Percentiles rank a stretch among this genome's conserved stretches.
Conservation (phyloP, 768 basidiomycete species). For the Coprinellus aureogranulatus region DNA sequence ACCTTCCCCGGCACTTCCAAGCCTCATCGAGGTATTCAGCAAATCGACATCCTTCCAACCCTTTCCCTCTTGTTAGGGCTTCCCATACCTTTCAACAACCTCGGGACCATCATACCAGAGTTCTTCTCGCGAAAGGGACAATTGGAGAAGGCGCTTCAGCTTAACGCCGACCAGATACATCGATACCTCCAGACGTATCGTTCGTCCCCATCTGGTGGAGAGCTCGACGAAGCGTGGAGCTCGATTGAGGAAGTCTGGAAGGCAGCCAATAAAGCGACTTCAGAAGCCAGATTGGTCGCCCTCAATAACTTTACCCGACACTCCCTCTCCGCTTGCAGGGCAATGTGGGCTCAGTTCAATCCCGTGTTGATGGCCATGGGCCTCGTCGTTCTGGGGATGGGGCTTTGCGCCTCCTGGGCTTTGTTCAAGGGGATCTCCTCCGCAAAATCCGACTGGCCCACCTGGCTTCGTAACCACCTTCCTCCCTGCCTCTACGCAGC, state of each 20-base stretch:
- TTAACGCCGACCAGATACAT: conserved; percentile 76
- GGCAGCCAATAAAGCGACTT: conserved; percentile 41
- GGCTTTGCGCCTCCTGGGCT: conserved; percentile 53
- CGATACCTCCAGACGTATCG: conserved; percentile 78
- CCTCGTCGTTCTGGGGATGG: conserved; percentile 55
- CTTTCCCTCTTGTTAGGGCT: conserved; percentile 87
- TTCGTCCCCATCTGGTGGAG: conserved; percentile 61
- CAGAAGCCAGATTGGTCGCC: conserved; percentile 35
- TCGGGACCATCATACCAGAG: conserved; percentile 90
- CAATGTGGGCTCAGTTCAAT: conserved; percentile 96
- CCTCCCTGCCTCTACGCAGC: conserved; percentile 30
- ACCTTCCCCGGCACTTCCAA: conserved; percentile 58
- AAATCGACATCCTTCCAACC: conserved; percentile 91
- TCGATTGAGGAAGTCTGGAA: conserved; percentile 15
- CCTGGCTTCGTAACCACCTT: conserved; percentile 36
- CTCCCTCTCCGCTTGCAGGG: conserved; percentile 69
- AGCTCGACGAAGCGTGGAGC: conserved; percentile 67
- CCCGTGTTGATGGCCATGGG: conserved; percentile 74
- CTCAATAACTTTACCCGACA: conserved; percentile 54
- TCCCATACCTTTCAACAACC: conserved; percentile 93
- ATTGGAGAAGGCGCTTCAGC: conserved; percentile 59
- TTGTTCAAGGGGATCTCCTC: conserved; percentile 48
- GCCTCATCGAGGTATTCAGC: conserved; percentile 70
- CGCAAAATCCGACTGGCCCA: conserved; percentile 37
- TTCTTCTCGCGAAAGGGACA: conserved; percentile 62